Evolutionary conservation across 78 protist genomes (phyloP).

Genomic region (Salpingoeca rosetta): DNA sequence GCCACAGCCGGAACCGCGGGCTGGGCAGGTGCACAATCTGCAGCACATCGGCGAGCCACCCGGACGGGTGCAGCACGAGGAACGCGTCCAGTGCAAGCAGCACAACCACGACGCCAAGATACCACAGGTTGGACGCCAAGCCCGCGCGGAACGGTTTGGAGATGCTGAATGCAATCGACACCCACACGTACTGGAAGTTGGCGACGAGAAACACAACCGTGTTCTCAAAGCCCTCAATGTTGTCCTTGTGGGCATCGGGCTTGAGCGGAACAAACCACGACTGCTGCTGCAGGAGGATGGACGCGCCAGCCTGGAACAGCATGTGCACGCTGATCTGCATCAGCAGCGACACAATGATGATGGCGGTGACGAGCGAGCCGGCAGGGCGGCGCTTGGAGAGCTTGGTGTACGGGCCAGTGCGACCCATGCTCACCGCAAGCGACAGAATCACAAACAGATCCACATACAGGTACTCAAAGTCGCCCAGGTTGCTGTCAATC

Average conservation of each 20-base stretch:
- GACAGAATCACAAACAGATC: conserved; percentile 62
- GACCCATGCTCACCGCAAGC: conserved; percentile 60
- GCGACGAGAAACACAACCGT: neutral
- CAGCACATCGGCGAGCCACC: neutral
- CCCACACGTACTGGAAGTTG: neutral
- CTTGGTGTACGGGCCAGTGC: conserved; percentile 33
- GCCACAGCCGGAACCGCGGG: neutral
- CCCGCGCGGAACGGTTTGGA: neutral
- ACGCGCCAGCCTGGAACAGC: neutral
- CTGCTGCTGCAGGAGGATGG: conserved; percentile 9
- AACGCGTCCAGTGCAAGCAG: neutral
- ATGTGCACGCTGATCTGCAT: conserved; percentile 24
- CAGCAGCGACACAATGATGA: conserved; percentile 41
- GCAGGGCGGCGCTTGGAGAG: conserved; percentile 39
- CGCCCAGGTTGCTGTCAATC: conserved; percentile 38
- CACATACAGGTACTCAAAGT: conserved; percentile 41
- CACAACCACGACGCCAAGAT: neutral
- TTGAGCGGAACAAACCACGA: conserved; percentile 18
- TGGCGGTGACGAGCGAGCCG: conserved; percentile 27
- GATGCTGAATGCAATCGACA: neutral
- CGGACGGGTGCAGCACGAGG: neutral
- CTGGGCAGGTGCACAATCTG: neutral
- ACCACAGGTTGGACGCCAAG: neutral
- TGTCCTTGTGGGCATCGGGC: neutral
- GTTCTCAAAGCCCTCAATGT: neutral